These are phyloP conservation scores for Backusella tuberculispora DNA, from an alignment of 192 early-diverging fungal species.

Conservation along the genomic window DNA sequence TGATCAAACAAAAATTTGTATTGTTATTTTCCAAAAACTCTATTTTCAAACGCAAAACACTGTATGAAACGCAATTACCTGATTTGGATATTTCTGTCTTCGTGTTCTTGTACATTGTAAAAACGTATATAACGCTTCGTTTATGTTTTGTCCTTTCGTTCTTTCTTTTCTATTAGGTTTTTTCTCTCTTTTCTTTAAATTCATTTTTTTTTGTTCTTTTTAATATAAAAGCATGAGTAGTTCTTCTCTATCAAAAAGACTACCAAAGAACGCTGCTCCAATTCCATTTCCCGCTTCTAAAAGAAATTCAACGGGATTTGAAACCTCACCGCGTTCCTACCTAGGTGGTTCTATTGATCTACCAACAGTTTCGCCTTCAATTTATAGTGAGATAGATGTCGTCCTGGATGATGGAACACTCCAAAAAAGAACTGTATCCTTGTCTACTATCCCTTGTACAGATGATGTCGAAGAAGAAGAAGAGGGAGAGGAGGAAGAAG, in stretches of 20 bases:
- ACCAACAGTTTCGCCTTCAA: conserved; percentile 8
- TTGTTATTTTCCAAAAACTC: too few species aligned
- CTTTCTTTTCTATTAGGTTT: too few species aligned
- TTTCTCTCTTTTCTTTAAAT: background rate
- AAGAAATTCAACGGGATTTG: background rate
- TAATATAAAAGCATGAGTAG: background rate
- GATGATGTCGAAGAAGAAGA: background rate
- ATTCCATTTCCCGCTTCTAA: background rate
- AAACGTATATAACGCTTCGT: too few species aligned
- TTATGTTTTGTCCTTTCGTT: too few species aligned
- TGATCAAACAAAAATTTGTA: too few species aligned
- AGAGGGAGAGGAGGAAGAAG: background rate
- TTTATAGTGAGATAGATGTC: conserved; percentile 37
- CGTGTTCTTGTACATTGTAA: background rate
- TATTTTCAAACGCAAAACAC: too few species aligned
- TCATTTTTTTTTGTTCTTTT: too few species aligned
- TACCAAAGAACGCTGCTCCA: conserved; percentile 12
- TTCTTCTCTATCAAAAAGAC: conserved; percentile 2
- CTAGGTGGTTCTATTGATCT: background rate
- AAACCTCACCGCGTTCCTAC: background rate
- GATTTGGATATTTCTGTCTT: background rate
- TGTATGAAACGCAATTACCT: background rate
- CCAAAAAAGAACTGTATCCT: conserved; percentile 38
- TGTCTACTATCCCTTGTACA: conserved; percentile 37
- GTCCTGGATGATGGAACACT: conserved; percentile 45